Base-by-base conservation (phyloP, 352 stramenopile species). In the Globisporangium paddicum region DNA sequence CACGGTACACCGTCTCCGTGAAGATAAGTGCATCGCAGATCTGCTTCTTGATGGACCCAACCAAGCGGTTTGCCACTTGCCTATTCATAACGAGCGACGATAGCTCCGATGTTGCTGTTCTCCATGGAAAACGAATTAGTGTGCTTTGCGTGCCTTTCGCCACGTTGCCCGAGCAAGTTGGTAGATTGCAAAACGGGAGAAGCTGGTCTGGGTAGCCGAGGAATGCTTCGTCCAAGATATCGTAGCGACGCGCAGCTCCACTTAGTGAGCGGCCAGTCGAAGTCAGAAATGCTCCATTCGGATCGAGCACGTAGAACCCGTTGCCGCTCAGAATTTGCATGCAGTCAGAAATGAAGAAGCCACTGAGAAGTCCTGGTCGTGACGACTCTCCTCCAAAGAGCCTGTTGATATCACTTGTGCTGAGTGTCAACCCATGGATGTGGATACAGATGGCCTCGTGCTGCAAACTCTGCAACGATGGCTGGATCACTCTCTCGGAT, bases 221-320 rank as follows among this genome's bases (percentile, higher is more conserved):
- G 61, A 93, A 93, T 56, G 83, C 74, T 68, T 85, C 57, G 4
- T 66, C 66, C 21, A 77, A 55, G 14, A 89, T 69, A 55, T 90
- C 75, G 63, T 93, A 93, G 2, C 75, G 71, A 55, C 79, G 69
- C 47, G 72, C 82, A 34, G 65, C 57, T 51, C 62, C 71, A 34
- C 21, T 26, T 16, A 46, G 42, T 25, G 44, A 16, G 7, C 52
- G 38, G 2, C 32, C 38, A 54, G 50, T 23, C n/a, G 53, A 38
- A 3, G 73, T 49, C 7, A 86, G 41, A 53, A 82, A 86, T 21
- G 54, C 55, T n/a, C 74, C 76, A 25, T 63, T 83, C 14, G 83
- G 83, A 60, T 93, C 83, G n/a, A 93, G 58, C 40, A 93, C 68
- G 50, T 89, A 93, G 48, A 90, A 90, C 0, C 68, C 68, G n/a